Evolutionary conservation across 2,329 filamentous ascomycete genomes (phyloP), one percentile per base, ranked within the genome.

Genomic region (Xylariaceae sp.): DNA sequence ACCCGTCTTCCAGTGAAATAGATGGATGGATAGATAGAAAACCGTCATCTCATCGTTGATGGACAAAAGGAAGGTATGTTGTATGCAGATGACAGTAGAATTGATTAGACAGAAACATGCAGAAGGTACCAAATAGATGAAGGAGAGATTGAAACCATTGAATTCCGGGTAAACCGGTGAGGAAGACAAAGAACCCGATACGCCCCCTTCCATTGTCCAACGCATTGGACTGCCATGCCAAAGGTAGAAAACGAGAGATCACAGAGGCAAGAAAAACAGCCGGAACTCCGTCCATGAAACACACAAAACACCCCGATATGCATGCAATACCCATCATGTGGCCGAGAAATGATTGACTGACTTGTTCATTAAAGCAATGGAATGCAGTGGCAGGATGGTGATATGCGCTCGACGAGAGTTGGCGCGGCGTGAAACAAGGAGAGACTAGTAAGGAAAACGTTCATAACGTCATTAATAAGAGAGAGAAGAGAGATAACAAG

Each of bases 361-460:
- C 18, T 42, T 38, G 16, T 22, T 46, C 43, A 44, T n/a, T 19
- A 42, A 50, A 49, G 33, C 12, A 48, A 38, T 44, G 44, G 13
- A 28, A 19, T 31, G 31, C 12, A 34, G 11, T 42, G 47, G 46
- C 16, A 42, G 18, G 7, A 39, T 28, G 22, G 22, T 38, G 34
- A 9, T 9, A 38, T 38, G 4, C 4, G 3, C 5, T 38, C 4
- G 13, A 28, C 4, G 14, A 28, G 34, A 44, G 18, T 43, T 9
- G 31, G 43, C 10, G 12, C 13, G 31, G 39, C 44, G 46, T 31
- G 43, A 46, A 50, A 43, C 45, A 53, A 56, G 49, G 57, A 48
- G 47, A 52, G 50, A 56, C 50, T 60, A 57, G 57, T 58, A 60
- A 53, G 62, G 57, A 66, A 38, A 10, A 38, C 9, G 13, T 38